A percentile compares a stretch with the other conserved stretches of the same genome.
phyloP scores from a whole-genome alignment of 2,329 filamentous ascomycete species.

The Huntiella omanensis region DNA sequence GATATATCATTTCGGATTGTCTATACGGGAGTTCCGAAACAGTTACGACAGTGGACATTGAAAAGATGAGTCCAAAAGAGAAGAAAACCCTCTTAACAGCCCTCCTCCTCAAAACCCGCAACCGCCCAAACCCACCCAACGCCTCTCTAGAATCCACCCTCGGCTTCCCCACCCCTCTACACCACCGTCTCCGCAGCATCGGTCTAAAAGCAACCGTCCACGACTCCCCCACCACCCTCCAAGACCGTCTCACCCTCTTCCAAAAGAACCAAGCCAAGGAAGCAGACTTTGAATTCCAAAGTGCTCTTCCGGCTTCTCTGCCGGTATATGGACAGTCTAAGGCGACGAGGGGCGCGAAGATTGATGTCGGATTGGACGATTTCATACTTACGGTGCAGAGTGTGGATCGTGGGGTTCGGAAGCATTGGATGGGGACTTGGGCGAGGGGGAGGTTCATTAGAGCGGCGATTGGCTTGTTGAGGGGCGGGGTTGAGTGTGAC shows the following conservation, averaged over 20 bases:
- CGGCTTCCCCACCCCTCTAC: not conserved
- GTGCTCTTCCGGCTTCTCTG: constrained; percentile 10
- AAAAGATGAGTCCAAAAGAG: not conserved
- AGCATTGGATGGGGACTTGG: constrained; percentile 4
- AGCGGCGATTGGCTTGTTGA: not conserved
- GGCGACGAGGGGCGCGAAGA: constrained; percentile 10
- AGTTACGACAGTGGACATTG: no score
- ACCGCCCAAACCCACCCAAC: not conserved
- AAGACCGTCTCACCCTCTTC: constrained; percentile 2
- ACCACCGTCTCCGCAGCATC: constrained; percentile 5
- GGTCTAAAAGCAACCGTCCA: constrained; percentile 9
- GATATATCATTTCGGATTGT: no score
- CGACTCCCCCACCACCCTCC: not conserved
- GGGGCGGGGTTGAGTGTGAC: constrained; percentile 3
- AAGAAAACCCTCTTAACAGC: not conserved
- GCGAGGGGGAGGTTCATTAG: constrained; percentile 6
- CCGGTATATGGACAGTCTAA: constrained; percentile 10
- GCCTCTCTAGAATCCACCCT: not conserved
- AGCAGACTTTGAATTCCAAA: constrained; percentile 14
- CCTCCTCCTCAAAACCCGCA: not conserved
- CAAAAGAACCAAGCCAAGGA: constrained; percentile 2
- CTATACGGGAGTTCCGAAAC: no score
- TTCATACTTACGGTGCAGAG: constrained; percentile 13
- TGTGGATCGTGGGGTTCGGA: constrained; percentile 5
- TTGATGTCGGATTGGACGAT: constrained; percentile 13